phyloP scores from a whole-genome alignment of 805 yeast species.

The Kuraishia molischiana region DNA sequence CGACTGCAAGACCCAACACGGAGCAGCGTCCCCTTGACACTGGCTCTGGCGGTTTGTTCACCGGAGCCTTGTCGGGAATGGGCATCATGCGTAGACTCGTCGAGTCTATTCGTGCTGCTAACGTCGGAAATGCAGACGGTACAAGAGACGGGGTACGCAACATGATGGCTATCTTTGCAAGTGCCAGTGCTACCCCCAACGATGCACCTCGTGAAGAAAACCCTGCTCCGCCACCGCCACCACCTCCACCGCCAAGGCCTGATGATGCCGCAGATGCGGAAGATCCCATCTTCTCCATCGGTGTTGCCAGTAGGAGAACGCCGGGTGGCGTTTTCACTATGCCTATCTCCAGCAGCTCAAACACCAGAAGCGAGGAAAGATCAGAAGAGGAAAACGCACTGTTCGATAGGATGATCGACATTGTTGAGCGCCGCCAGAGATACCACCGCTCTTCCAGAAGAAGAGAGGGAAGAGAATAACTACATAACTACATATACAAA shows the following conservation, averaged over 20 bases:
- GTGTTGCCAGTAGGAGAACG: slow-evolving; percentile 39
- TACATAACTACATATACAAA: too few relatives aligned
- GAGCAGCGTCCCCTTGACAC: neutral
- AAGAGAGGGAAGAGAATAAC: too few relatives aligned
- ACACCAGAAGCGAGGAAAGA: neutral
- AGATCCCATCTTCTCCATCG: slow-evolving; percentile 30
- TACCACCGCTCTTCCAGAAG: too few relatives aligned
- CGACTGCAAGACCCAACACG: neutral
- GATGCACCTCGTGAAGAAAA: too few relatives aligned
- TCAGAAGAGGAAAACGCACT: too few relatives aligned
- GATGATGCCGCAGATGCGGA: slow-evolving; percentile 5
- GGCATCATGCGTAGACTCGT: slow-evolving; percentile 6
- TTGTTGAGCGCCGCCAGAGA: too few relatives aligned
- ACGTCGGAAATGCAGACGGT: neutral
- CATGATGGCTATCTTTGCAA: neutral
- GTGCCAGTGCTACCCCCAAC: too few relatives aligned
- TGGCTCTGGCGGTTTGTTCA: neutral
- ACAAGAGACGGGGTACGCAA: neutral
- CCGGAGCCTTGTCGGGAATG: slow-evolving; percentile 5
- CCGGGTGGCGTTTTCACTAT: slow-evolving; percentile 32
- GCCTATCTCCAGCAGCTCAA: neutral
- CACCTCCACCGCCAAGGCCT: neutral
- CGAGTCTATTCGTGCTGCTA: slow-evolving; percentile 1
- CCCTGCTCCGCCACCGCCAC: neutral
- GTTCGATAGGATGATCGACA: too few relatives aligned